These are phyloP conservation scores for Quercus phellos DNA, from an alignment of 331 rosid species.

Conservation along the genomic window DNA sequence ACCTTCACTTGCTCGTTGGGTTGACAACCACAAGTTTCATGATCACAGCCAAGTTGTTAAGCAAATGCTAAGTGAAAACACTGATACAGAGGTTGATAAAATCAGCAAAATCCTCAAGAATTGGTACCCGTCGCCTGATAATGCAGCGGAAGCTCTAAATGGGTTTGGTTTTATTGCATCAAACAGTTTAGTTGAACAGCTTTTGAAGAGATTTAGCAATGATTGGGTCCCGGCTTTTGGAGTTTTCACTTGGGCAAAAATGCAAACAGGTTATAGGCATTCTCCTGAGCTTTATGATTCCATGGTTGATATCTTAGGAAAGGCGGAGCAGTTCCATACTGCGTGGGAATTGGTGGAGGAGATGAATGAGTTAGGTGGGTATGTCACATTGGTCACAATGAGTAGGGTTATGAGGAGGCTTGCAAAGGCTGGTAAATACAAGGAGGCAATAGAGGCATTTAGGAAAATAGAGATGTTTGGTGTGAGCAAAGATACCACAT, in stretches of 20 bases:
- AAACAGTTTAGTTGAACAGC: constrained; percentile 33
- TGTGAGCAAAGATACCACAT: constrained; percentile 33
- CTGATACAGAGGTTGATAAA: constrained; percentile 29
- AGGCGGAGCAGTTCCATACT: constrained; percentile 30
- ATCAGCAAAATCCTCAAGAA: constrained; percentile 44
- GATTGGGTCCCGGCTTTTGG: constrained; percentile 70
- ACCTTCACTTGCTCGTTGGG: constrained; percentile 80
- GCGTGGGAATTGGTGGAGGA: constrained; percentile 70
- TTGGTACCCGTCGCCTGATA: constrained; percentile 40
- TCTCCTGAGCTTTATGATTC: constrained; percentile 37
- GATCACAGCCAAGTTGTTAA: constrained; percentile 9
- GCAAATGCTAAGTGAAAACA: constrained; percentile 2
- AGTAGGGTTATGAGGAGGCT: constrained; percentile 53
- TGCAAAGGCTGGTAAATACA: constrained; percentile 38
- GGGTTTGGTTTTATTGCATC: constrained; percentile 32
- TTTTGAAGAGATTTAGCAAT: constrained; percentile 57
- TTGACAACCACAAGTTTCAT: constrained; percentile 33
- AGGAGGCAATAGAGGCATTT: constrained; percentile 61
- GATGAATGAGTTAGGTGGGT: constrained; percentile 42
- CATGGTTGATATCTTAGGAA: constrained; percentile 73
- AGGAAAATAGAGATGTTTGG: constrained; percentile 39
- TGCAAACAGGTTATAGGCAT: constrained; percentile 61
- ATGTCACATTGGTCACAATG: constrained; percentile 54
- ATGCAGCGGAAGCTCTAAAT: constrained; percentile 43
- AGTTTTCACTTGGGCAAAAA: constrained; percentile 68